These are phyloP conservation scores for Themeda triandra DNA, from an alignment of 176 grass and related monocot species.

Conservation along the genomic window DNA sequence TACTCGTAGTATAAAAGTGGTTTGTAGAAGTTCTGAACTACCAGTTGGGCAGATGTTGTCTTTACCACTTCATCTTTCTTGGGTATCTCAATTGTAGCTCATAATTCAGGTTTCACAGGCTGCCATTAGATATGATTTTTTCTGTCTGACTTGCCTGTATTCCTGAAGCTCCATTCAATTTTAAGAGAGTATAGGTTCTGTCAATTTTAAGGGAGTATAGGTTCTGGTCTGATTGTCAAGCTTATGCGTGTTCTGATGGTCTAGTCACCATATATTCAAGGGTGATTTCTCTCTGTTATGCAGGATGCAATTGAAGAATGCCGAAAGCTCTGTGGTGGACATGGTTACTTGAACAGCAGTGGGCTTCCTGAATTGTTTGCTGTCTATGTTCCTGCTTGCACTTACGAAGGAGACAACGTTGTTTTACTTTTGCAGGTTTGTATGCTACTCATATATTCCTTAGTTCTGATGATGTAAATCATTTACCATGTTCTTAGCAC, in stretches of 20 bases:
- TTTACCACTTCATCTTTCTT: slow-evolving; percentile 1
- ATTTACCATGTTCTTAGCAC: not conserved
- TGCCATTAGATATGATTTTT: not conserved
- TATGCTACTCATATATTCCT: not conserved
- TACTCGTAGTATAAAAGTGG: not conserved
- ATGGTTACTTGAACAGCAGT: slow-evolving; percentile 96
- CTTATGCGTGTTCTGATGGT: too few species aligned
- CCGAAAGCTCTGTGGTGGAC: slow-evolving; percentile 89
- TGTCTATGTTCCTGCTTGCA: slow-evolving; percentile 97
- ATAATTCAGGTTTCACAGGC: not conserved
- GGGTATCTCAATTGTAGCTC: not conserved
- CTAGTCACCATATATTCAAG: not conserved
- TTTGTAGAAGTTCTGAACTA: not conserved
- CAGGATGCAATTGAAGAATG: slow-evolving; percentile 98
- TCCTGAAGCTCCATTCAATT: not conserved
- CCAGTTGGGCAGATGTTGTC: not conserved
- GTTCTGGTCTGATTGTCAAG: not conserved
- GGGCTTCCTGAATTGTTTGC: slow-evolving; percentile 97
- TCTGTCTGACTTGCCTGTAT: not conserved
- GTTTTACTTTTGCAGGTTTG: slow-evolving; percentile 91
- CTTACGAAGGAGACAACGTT: slow-evolving; percentile 96
- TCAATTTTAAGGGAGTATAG: not conserved
- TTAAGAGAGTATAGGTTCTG: not conserved
- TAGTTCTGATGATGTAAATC: not conserved
- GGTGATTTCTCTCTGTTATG: slow-evolving; percentile 2